Base-by-base conservation (phyloP, 306 rosid species). In the Casuarina cunninghamiana region DNA sequence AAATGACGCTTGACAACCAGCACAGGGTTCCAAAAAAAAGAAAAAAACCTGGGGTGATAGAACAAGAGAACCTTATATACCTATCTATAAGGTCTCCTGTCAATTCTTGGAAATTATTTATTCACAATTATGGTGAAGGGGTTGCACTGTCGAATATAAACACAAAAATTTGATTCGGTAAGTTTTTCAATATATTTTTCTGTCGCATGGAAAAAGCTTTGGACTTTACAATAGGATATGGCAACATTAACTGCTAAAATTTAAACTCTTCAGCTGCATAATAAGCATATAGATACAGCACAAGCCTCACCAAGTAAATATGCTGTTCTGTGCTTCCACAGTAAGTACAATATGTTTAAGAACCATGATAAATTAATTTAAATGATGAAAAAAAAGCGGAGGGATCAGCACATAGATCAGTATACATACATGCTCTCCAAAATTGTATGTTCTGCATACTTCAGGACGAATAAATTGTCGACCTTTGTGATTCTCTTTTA, bases 401-500 rank as follows among this genome's bases (percentile, higher is more conserved):
- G 76, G 38, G 12, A 72, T 57, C 62, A 69, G n/a, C 60, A 76
- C 46, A 74, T 80, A 61, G 72, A 73, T 49, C 73, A 80, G 67
- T 6, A 58, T 37, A 81, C 98, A 78, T 87, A 94, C 98, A 81
- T 89, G 96, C 88, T 91, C 97, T 3, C 98, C 98, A 44, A 95
- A 92, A 78, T 95, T 95, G 82, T 91, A 95, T 77, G 97, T 95
- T 87, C 98, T 91, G 90, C 98, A 92, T 53, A 95, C 93, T 92
- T 95, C 97, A 2, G 98, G 98, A 75, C 93, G 97, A 78, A 95
- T 81, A 88, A 95, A 91, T 75, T 95, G 98, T 50, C 97, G 90
- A 78, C 96, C 98, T 79, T 85, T 84, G 84, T 79, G 97, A 84
- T 92, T 95, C 77, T 86, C 97, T 87, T 91, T 80, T 75, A 91